These are phyloP conservation scores for Mycena belliarum DNA, from an alignment of 768 basidiomycete species.

Conservation along the genomic window DNA sequence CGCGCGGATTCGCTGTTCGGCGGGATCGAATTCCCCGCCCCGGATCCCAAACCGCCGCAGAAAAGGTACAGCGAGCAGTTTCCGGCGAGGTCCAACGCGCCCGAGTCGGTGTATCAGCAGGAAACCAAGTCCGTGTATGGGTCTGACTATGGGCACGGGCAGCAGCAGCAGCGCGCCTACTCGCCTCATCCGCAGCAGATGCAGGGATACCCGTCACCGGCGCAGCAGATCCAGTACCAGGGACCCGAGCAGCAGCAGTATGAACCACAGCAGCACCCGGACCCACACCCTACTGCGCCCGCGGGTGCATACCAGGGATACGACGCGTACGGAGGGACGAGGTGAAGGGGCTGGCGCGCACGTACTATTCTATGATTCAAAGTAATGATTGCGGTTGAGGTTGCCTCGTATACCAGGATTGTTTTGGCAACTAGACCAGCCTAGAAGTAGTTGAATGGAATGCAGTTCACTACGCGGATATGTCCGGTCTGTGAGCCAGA, in stretches of 20 bases:
- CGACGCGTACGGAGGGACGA: conserved; percentile 14
- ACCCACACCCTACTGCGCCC: neutral
- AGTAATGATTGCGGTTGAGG: neutral
- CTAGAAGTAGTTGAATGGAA: too few species aligned
- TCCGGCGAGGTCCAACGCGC: too few species aligned
- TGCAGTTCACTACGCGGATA: too few species aligned
- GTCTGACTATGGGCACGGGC: neutral
- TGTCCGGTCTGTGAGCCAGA: neutral
- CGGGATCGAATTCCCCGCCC: neutral
- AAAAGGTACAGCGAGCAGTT: neutral
- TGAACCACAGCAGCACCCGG: neutral
- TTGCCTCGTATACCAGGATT: too few species aligned
- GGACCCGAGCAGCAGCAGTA: neutral
- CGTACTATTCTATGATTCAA: neutral
- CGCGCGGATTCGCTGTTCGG: conserved; percentile 17
- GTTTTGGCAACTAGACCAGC: too few species aligned
- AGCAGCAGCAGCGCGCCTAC: conserved; percentile 6
- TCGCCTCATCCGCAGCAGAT: conserved; percentile 13
- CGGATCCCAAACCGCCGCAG: neutral
- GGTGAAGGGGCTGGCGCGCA: too few species aligned
- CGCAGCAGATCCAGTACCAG: conserved; percentile 14
- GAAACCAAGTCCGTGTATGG: neutral
- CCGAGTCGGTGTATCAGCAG: neutral
- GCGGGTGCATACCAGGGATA: neutral
- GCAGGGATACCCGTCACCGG: conserved; percentile 5